Evolutionary conservation across 306 rosid genomes (phyloP), one percentile per base, ranked within the genome.

Genomic region (Rosa chinensis): DNA sequence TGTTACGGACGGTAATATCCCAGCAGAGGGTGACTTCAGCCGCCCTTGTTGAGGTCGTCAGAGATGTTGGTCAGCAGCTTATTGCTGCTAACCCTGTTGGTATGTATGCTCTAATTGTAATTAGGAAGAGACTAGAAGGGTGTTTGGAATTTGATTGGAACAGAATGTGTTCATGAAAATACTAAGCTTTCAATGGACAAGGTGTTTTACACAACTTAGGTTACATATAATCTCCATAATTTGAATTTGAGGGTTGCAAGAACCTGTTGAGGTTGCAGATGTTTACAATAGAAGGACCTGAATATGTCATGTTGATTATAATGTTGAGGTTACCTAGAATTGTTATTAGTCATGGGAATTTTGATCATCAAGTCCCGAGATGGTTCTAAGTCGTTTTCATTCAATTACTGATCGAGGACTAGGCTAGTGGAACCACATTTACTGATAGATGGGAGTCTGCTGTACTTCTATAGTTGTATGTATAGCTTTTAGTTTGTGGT

Each of bases 11-110:
- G 9, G 59, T 75, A 6, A 61, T 61, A 43, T 75, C 45, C 13
- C 58, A 28, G 16, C 55, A 56, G 55, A 43, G 50, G 78, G 23
- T 44, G 28, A 28, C 78, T 39, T 75, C 78, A 17, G 78, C 78
- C 18, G 70, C 35, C 63, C 71, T 75, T 16, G 66, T 75, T 59
- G 78, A 61, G 4, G 44, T 50, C 7, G 59, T 75, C 12, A 75
- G 70, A 25, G 70, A 50, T 47, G 44, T 75, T 43, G 78, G 70
- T 56, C 45, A 44, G 28, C 25, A 49, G 25, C 70, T 61, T 44
- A 75, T 75, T 75, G 70, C 44, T 74, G 69, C 78, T 8, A 42
- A 74, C 62, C 78, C 55, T 74, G 69, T 74, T 74, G 78, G 70
- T 74, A 74, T 55, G 66, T 35, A 7, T 20, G 25, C 6, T 13